Evolutionary conservation across 768 basidiomycete species (phyloP).

Genomic region (Amanita subjunquillea): DNA sequence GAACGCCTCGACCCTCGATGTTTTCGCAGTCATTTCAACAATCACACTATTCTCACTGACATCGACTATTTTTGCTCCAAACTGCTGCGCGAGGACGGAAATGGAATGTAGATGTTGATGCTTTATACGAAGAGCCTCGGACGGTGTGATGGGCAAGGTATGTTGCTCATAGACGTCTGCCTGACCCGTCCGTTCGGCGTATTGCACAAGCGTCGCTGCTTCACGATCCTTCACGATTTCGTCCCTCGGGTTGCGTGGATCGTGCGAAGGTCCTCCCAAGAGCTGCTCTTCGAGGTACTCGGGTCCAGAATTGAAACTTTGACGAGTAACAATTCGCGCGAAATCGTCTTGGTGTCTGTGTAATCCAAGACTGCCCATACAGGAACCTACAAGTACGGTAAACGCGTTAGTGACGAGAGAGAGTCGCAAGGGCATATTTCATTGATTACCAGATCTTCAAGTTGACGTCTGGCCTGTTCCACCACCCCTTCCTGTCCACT

Average conservation of each 20-base stretch:
- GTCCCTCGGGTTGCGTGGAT: constrained; percentile 40
- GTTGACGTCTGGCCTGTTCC: constrained; percentile 91
- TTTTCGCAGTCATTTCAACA: constrained; percentile 92
- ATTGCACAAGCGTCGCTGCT: constrained; percentile 50
- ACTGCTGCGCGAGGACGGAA: constrained; percentile 73
- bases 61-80: constrained; percentile 89
- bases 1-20: constrained; percentile 86
- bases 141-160: constrained; percentile 48
- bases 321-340: constrained; percentile 88
- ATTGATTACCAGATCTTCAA: constrained; percentile 77
- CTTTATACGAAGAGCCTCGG: constrained; percentile 80
- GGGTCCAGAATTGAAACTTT: constrained; percentile 94
- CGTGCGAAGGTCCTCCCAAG: constrained; percentile 74
- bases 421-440: too few relatives aligned
- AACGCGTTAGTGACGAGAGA: neutral
- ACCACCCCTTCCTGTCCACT: constrained; percentile 96
- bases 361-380: constrained; percentile 99
- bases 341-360: constrained; percentile 83
- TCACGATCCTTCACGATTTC: constrained; percentile 47
- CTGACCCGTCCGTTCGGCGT: constrained; percentile 58
- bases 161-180: constrained; percentile 21
- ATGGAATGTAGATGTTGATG: constrained; percentile 88
- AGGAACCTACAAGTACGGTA: constrained; percentile 56
- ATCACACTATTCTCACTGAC: constrained; percentile 92
- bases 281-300: constrained; percentile 95